Evolutionary conservation across 306 rosid species (phyloP).

Genomic region (Lathyrus oleraceus): DNA sequence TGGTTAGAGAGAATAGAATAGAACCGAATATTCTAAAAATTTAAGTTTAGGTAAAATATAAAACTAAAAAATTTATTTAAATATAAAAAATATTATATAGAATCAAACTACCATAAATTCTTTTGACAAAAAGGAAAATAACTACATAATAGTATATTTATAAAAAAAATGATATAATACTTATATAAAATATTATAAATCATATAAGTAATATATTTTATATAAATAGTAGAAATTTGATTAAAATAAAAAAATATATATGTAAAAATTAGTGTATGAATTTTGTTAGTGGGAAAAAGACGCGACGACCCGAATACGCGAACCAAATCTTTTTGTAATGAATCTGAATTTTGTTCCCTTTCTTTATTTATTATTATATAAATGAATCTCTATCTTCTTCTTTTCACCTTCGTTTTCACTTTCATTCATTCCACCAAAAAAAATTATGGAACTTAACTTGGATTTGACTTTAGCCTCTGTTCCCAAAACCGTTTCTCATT

Average conservation of each 20-base stretch:
- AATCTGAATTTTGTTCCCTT: conserved; percentile 49
- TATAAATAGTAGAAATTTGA: not conserved
- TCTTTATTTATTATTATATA: conserved; percentile 14
- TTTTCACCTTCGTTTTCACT: conserved; percentile 36
- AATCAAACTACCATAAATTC: too few species aligned
- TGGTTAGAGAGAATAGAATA: too few species aligned
- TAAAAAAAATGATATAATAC: too few species aligned
- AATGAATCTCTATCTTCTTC: conserved; percentile 36
- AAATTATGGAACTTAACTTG: conserved; percentile 55
- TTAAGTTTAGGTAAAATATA: too few species aligned
- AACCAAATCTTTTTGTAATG: conserved; percentile 55
- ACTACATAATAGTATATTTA: too few species aligned
- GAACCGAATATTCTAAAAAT: too few species aligned
- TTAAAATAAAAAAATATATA: not conserved
- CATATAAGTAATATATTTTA: not conserved
- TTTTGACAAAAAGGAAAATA: too few species aligned
- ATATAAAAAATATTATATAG: too few species aligned
- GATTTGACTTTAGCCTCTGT: conserved; percentile 53
- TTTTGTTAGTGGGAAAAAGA: conserved; percentile 42
- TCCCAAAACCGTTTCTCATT: conserved; percentile 57
- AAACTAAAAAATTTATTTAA: too few species aligned
- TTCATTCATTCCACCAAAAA: not conserved
- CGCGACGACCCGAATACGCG: conserved; percentile 73
- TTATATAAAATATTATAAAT: not conserved
- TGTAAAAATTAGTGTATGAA: not conserved